Evolutionary conservation across 2,329 filamentous ascomycete genomes (phyloP).

Genomic region (Penicillium sp.): DNA sequence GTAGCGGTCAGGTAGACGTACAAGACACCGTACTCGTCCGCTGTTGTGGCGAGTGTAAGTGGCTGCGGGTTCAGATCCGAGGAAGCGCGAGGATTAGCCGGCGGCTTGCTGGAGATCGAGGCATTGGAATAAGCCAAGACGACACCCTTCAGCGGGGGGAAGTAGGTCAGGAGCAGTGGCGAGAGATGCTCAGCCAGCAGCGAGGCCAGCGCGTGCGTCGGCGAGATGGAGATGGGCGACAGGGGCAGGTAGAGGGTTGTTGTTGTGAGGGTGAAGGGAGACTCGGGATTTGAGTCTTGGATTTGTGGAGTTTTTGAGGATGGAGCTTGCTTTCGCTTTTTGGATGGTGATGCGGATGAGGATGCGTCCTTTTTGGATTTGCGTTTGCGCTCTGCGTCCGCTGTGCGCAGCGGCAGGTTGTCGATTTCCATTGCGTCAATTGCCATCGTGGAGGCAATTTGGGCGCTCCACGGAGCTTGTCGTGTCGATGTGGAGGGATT

Average conservation of each 20-base stretch:
- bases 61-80: constrained; percentile 37
- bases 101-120: constrained; percentile 43
- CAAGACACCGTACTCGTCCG: constrained; percentile 81
- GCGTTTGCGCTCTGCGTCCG: constrained; percentile 40
- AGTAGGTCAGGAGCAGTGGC: constrained; percentile 64
- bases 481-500: constrained; percentile 11
- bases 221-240: constrained; percentile 55
- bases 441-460: constrained; percentile 36
- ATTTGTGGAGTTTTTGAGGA: constrained; percentile 12
- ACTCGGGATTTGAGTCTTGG: constrained; percentile 44
- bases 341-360: constrained; percentile 36
- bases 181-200: constrained; percentile 62
- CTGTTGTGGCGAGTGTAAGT: constrained; percentile 44
- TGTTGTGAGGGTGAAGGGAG: constrained; percentile 76
- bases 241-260: constrained; percentile 70
- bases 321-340: constrained; percentile 44
- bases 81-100: constrained; percentile 34
- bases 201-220: constrained; percentile 55
- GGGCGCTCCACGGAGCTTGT: constrained; percentile 21
- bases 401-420: constrained; percentile 21
- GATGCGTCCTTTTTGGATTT: constrained; percentile 47
- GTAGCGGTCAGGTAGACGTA: constrained; percentile 89
- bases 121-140: constrained; percentile 55
- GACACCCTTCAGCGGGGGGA: constrained; percentile 58
- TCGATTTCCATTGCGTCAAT: constrained; percentile 44